Evolutionary conservation across 2,329 filamentous ascomycete species (phyloP).

Genomic region (Pseudocercospora crystallina): DNA sequence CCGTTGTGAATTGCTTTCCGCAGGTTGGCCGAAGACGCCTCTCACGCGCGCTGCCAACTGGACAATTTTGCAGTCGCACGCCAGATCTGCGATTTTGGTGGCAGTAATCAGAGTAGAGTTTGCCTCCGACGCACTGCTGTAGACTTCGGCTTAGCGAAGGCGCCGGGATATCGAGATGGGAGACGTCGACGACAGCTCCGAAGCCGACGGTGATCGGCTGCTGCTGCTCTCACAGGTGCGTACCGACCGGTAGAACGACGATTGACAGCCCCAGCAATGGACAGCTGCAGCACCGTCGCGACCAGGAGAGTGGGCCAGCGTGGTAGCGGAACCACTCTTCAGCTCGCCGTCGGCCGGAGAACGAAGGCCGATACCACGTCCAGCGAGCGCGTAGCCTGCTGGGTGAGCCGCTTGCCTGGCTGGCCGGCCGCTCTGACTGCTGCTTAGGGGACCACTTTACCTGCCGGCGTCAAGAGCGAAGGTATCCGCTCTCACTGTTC

Average conservation of each 20-base stretch:
- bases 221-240: too few species aligned
- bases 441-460: background rate
- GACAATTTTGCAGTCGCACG: background rate
- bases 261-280: slow-evolving; percentile 12
- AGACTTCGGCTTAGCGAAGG: too few species aligned
- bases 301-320: slow-evolving; percentile 21
- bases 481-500: background rate
- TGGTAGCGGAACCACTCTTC: slow-evolving; percentile 19
- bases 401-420: too few species aligned
- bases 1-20: slow-evolving; percentile 7
- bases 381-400: background rate
- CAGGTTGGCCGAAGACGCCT: slow-evolving; percentile 16
- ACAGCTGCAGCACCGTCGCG: slow-evolving; percentile 10
- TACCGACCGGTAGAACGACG: background rate
- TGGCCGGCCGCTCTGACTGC: too few species aligned
- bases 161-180: too few species aligned
- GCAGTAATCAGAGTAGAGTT: too few species aligned
- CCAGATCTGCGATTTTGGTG: background rate
- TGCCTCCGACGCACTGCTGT: too few species aligned
- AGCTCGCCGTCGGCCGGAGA: slow-evolving; percentile 3
- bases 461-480: background rate
- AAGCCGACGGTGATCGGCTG: too few species aligned
- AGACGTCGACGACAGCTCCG: too few species aligned
- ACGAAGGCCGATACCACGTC: slow-evolving; percentile 15
- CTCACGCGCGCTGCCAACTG: background rate